A percentile compares a stretch with the other conserved stretches of the same genome.
Conservation (phyloP, 2,329 filamentous ascomycete genomes). For the Colletotrichum gloeosporioides region DNA sequence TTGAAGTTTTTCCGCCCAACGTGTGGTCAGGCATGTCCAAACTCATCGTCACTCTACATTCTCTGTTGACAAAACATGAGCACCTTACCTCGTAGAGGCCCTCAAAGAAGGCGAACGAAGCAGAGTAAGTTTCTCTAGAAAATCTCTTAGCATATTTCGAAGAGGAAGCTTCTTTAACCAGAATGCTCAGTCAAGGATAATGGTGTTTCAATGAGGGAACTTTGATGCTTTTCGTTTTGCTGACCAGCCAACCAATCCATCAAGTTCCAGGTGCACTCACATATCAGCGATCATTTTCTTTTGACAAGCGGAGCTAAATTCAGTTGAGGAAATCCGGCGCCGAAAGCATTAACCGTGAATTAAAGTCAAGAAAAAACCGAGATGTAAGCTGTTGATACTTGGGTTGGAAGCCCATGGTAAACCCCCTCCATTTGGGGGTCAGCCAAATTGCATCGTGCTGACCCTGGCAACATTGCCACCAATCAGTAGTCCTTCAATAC, state of each 20-base stretch:
- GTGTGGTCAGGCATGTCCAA: rapidly evolving
- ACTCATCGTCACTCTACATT: not conserved
- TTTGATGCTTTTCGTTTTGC: not conserved
- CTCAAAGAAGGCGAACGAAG: slow-evolving; percentile 84
- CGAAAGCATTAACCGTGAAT: not conserved
- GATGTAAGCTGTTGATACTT: not conserved
- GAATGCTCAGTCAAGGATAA: not conserved
- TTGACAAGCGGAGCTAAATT: not conserved
- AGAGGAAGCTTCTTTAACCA: not conserved
- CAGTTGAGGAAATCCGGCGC: not conserved
- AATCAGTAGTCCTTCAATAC: not conserved
- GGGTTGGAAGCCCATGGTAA: not conserved
- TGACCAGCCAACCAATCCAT: not conserved
- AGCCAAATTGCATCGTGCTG: not conserved
- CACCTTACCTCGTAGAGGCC: slow-evolving; percentile 69
- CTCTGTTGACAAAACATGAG: not conserved
- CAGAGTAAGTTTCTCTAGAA: slow-evolving; percentile 64
- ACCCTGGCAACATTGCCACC: not conserved
- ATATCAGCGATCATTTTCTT: not conserved
- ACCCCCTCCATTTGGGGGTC: not conserved
- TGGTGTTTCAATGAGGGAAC: not conserved
- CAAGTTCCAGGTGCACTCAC: not conserved
- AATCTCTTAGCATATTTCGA: not conserved
- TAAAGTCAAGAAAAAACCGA: not conserved
- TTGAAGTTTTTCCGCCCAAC: not conserved